Evolutionary conservation across 2,329 filamentous ascomycete species (phyloP).

Genomic region (Byssochlamys sp.): DNA sequence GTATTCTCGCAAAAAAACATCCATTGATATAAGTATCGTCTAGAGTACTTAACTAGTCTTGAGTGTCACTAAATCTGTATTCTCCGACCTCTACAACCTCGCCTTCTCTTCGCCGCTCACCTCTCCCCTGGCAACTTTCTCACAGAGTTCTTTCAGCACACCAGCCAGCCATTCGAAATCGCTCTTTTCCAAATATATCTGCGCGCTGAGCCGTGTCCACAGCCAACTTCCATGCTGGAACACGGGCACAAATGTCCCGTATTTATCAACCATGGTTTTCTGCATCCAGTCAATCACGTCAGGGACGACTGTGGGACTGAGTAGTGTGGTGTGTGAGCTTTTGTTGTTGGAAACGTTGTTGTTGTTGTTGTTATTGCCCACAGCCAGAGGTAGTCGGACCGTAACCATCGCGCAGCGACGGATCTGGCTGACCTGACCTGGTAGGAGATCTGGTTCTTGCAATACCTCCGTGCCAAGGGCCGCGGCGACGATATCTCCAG

Average conservation of each 20-base stretch:
- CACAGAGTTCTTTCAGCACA: slow-evolving; percentile 49
- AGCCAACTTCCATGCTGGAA: slow-evolving; percentile 52
- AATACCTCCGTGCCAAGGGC: slow-evolving; percentile 62
- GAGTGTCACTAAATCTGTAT: no score
- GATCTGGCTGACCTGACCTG: slow-evolving; percentile 31
- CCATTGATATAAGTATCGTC: no score
- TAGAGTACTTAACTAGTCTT: no score
- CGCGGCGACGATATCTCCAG: slow-evolving; percentile 50
- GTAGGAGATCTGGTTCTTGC: slow-evolving; percentile 39
- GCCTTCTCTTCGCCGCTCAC: neutral
- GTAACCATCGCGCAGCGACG: slow-evolving; percentile 63
- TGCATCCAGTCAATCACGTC: slow-evolving; percentile 51
- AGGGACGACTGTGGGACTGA: slow-evolving; percentile 32
- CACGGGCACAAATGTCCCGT: slow-evolving; percentile 61
- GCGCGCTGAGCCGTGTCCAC: slow-evolving; percentile 67
- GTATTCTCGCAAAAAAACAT: no score
- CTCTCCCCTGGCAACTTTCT: slow-evolving; percentile 41
- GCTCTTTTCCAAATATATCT: slow-evolving; percentile 69
- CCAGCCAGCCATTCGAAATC: slow-evolving; percentile 66
- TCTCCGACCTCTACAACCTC: neutral
- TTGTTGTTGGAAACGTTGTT: slow-evolving; percentile 1
- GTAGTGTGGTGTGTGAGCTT: slow-evolving; percentile 9
- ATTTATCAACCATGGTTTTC: slow-evolving; percentile 45
- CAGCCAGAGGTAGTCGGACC: slow-evolving; percentile 58
- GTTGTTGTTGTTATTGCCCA: slow-evolving; percentile 20